Evolutionary conservation across 768 basidiomycete species (phyloP).

Genomic region (Naganishia vishniacii): DNA sequence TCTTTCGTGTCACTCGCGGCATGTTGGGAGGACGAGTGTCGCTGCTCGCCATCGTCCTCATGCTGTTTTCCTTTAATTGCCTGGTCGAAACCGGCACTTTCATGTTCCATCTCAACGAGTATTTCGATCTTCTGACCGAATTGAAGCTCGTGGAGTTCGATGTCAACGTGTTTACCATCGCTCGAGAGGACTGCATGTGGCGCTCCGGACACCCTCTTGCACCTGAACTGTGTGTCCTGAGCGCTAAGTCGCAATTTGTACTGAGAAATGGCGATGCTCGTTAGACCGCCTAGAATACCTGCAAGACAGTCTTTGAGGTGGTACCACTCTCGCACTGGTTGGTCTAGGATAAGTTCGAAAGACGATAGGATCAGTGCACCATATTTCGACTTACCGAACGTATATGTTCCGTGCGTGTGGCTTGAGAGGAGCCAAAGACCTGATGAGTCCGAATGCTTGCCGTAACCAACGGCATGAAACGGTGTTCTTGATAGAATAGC

Average conservation of each 20-base stretch:
- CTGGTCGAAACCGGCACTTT: too few species aligned
- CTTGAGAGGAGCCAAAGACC: conserved; percentile 99
- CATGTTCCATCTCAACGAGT: conserved; percentile 89
- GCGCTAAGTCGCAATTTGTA: conserved; percentile 95
- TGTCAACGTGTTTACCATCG: conserved; percentile 91
- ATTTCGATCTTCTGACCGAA: conserved; percentile 98
- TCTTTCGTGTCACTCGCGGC: too few species aligned
- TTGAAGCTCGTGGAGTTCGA: conserved; percentile 86
- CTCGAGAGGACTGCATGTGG: conserved; percentile 76
- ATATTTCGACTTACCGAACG: conserved; percentile 28
- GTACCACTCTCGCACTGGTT: conserved; percentile 74
- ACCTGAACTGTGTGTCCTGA: conserved; percentile 83
- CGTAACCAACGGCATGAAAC: conserved; percentile 95
- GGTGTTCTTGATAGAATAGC: conserved; percentile 57
- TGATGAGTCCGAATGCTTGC: conserved; percentile 92
- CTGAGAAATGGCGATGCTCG: conserved; percentile 84
- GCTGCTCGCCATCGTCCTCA: too few species aligned
- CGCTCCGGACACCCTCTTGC: conserved; percentile 89
- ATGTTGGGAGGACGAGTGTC: not conserved
- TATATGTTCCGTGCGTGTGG: conserved; percentile 88
- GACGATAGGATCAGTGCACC: not conserved
- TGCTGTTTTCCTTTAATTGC: too few species aligned
- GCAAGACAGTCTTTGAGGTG: conserved; percentile 86
- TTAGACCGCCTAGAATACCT: conserved; percentile 91
- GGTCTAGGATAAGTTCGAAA: not conserved